These are phyloP conservation scores for Pseudomicrostroma phylloplanum DNA, from an alignment of 1,284 basidiomycete genomes.

Conservation along the genomic window DNA sequence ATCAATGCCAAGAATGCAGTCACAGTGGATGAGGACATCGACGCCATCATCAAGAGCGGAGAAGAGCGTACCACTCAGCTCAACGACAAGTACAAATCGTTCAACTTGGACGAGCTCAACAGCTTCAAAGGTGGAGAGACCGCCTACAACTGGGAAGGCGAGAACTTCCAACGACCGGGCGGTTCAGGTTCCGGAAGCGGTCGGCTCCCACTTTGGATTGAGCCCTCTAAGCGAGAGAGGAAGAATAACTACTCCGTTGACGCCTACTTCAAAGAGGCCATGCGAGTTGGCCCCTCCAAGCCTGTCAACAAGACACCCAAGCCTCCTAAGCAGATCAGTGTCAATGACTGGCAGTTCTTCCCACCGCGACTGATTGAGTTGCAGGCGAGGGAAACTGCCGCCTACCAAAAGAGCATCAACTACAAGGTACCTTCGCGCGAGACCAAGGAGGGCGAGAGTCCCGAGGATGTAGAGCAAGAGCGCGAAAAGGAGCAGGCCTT, in stretches of 20 bases:
- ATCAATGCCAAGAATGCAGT: slow-evolving; percentile 65
- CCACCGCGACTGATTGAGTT: slow-evolving; percentile 72
- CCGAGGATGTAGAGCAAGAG: slow-evolving; percentile 52
- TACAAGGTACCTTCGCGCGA: slow-evolving; percentile 70
- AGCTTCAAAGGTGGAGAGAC: slow-evolving; percentile 87
- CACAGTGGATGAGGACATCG: slow-evolving; percentile 84
- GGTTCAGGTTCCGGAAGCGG: slow-evolving; percentile 54
- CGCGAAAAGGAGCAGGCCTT: slow-evolving; percentile 71
- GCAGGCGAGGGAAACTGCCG: slow-evolving; percentile 69
- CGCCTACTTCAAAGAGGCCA: slow-evolving; percentile 74
- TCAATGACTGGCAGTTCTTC: slow-evolving; percentile 97
- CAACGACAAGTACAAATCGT: slow-evolving; percentile 83
- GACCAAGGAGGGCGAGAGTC: slow-evolving; percentile 51
- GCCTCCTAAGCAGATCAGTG: slow-evolving; percentile 82
- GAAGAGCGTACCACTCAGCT: slow-evolving; percentile 84
- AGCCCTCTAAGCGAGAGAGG: slow-evolving; percentile 88
- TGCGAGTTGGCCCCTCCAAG: slow-evolving; percentile 66
- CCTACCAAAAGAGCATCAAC: slow-evolving; percentile 61
- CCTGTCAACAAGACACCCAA: slow-evolving; percentile 66
- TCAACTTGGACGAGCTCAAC: slow-evolving; percentile 89
- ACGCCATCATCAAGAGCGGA: slow-evolving; percentile 71
- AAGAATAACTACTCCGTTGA: slow-evolving; percentile 88
- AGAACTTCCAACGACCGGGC: slow-evolving; percentile 64
- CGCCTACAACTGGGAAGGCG: slow-evolving; percentile 79
- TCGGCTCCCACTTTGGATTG: slow-evolving; percentile 59